Evolutionary conservation across 2,329 filamentous ascomycete species (phyloP).

Genomic region (Teratosphaeria gauchensis): DNA sequence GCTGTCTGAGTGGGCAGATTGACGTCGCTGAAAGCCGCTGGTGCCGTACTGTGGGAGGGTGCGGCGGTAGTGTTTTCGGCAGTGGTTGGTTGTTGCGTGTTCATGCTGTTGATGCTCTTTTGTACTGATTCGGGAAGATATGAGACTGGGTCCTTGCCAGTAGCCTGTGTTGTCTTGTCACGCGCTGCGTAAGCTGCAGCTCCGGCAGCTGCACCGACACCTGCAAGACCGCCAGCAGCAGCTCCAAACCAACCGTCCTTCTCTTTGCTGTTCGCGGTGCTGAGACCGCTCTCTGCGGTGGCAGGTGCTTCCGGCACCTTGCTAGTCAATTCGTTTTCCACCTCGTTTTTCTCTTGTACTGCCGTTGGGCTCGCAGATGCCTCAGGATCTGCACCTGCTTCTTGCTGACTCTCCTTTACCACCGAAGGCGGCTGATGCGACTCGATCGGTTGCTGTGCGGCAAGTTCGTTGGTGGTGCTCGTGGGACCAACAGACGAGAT

Average conservation of each 20-base stretch:
- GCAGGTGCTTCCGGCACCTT: constrained; percentile 39
- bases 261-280: constrained; percentile 11
- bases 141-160: constrained; percentile 41
- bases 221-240: constrained; percentile 30
- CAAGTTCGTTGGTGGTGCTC: constrained; percentile 39
- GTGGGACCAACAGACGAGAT: constrained; percentile 34
- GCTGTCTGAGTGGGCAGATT: constrained; percentile 8
- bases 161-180: constrained; percentile 30
- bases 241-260: constrained; percentile 31
- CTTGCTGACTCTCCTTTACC: constrained; percentile 62
- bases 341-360: constrained; percentile 64
- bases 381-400: constrained; percentile 48
- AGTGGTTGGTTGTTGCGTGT: constrained; percentile 5
- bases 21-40: constrained; percentile 11
- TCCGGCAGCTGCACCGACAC: constrained; percentile 24
- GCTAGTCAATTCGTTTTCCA: constrained; percentile 64
- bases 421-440: constrained; percentile 37
- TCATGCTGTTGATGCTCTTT: constrained; percentile 31
- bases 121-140: constrained; percentile 31
- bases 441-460: constrained; percentile 36
- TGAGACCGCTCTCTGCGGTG: constrained; percentile 36
- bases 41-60: constrained; percentile 15
- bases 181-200: constrained; percentile 29
- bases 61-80: background rate
- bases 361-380: constrained; percentile 59